These are phyloP conservation scores for Vitis hybrid DNA, from an alignment of 177 flowering plant species.

Conservation along the genomic window DNA sequence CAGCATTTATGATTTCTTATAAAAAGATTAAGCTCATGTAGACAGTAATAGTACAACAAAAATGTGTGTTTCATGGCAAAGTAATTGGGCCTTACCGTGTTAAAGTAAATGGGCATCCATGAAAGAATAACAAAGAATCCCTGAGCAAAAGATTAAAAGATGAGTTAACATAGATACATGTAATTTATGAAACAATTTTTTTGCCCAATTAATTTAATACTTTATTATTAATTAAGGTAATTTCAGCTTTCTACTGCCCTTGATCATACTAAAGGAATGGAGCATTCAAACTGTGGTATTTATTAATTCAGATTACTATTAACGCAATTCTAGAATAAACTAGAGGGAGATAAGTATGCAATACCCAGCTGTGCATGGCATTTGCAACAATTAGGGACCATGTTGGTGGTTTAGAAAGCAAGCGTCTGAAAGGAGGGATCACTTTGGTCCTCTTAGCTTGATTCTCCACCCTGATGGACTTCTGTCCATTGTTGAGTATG, in stretches of 20 bases:
- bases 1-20: conserved; percentile 3
- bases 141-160: conserved; percentile 39
- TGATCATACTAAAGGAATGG: not conserved
- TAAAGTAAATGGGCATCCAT: conserved; percentile 98
- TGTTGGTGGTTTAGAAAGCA: conserved; percentile 81
- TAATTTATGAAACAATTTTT: not conserved
- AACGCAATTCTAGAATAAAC: not conserved
- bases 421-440: conserved; percentile 80
- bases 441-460: conserved; percentile 32
- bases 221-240: too few relatives aligned
- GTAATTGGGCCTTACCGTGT: conserved; percentile 51
- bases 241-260: too few relatives aligned
- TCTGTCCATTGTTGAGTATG: conserved; percentile 43
- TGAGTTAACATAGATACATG: not conserved
- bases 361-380: conserved; percentile 98
- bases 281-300: not conserved
- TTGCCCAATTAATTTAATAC: not conserved
- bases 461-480: conserved; percentile 24
- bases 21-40: not conserved
- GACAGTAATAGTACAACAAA: not conserved
- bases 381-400: conserved; percentile 92
- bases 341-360: conserved; percentile 6
- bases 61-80: not conserved
- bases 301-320: not conserved
- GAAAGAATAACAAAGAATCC: conserved; percentile 91